Evolutionary conservation across 768 basidiomycete species (phyloP).

Genomic region (Holtermannia corniformis): DNA sequence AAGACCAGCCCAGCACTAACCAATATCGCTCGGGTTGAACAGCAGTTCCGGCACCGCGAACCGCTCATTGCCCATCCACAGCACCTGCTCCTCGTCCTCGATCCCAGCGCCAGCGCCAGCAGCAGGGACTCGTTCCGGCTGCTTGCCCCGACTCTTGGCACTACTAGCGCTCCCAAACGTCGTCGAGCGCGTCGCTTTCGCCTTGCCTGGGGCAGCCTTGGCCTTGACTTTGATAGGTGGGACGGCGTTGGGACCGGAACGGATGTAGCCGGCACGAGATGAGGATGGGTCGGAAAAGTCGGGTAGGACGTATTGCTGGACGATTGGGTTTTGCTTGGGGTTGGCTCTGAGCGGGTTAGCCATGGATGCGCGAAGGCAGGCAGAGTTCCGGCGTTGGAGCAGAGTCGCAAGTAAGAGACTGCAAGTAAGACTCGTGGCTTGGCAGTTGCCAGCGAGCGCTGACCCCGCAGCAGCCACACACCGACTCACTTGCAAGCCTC

Average conservation of each 20-base stretch:
- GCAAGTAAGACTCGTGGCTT: too few species aligned
- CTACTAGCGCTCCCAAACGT: constrained; percentile 31
- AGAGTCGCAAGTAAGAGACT: too few species aligned
- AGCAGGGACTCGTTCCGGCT: neutral
- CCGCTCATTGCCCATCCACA: constrained; percentile 82
- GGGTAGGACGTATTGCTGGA: constrained; percentile 83
- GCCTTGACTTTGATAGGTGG: neutral
- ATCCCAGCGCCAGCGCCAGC: constrained; percentile 47
- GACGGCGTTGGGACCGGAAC: constrained; percentile 40
- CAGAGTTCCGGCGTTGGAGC: too few species aligned
- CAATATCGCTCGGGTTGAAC: constrained; percentile 83
- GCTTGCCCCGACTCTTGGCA: neutral
- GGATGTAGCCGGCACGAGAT: constrained; percentile 44
- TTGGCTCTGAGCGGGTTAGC: constrained; percentile 27
- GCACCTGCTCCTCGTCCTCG: constrained; percentile 46
- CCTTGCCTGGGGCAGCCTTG: neutral
- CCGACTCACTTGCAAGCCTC: constrained; percentile 64
- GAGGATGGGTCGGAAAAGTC: constrained; percentile 56
- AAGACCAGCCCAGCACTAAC: constrained; percentile 43
- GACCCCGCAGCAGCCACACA: too few species aligned
- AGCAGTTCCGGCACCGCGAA: constrained; percentile 87
- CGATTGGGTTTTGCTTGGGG: constrained; percentile 56
- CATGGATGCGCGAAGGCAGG: neutral
- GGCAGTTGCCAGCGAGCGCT: too few species aligned
- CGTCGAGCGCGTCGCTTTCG: constrained; percentile 42